phyloP scores from a whole-genome alignment of 805 yeast species.

The Clavispora vitiphila region DNA sequence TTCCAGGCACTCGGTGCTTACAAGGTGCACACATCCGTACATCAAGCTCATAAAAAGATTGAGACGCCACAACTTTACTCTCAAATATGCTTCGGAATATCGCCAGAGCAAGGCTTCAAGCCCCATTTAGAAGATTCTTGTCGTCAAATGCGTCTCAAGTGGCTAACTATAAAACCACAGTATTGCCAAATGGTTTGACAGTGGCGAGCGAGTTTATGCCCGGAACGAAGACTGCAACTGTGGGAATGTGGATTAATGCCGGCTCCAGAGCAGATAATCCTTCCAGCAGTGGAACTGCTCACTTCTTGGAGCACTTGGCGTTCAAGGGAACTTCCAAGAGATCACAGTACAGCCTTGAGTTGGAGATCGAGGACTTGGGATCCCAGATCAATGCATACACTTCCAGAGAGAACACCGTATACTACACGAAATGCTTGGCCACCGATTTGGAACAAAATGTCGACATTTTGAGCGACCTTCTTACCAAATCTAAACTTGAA shows the following conservation, averaged over 20 bases:
- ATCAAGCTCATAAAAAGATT: neutral
- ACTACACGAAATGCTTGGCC: constrained; percentile 83
- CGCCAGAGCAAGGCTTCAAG: neutral
- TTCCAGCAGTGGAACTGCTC: constrained; percentile 90
- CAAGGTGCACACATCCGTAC: constrained; percentile 1
- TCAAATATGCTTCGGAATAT: neutral
- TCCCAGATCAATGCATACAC: constrained; percentile 98
- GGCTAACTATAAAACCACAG: constrained; percentile 51
- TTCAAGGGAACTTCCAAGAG: constrained; percentile 89
- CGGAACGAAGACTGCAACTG: constrained; percentile 88
- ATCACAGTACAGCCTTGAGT: constrained; percentile 75
- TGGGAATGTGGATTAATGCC: constrained; percentile 97
- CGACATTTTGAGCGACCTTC: constrained; percentile 82
- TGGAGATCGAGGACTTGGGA: constrained; percentile 94
- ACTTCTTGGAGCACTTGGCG: constrained; percentile 92
- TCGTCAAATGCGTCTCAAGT: constrained; percentile 8
- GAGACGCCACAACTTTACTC: neutral
- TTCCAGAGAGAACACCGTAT: constrained; percentile 94
- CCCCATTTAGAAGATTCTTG: neutral
- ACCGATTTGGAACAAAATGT: constrained; percentile 80
- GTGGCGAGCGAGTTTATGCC: constrained; percentile 91
- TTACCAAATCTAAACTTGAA: constrained; percentile 81
- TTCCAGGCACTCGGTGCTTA: neutral
- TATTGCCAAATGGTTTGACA: constrained; percentile 84
- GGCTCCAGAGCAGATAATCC: constrained; percentile 95